Conservation (phyloP, 495 filamentous ascomycete species). For the Articulospora tetracladia region DNA sequence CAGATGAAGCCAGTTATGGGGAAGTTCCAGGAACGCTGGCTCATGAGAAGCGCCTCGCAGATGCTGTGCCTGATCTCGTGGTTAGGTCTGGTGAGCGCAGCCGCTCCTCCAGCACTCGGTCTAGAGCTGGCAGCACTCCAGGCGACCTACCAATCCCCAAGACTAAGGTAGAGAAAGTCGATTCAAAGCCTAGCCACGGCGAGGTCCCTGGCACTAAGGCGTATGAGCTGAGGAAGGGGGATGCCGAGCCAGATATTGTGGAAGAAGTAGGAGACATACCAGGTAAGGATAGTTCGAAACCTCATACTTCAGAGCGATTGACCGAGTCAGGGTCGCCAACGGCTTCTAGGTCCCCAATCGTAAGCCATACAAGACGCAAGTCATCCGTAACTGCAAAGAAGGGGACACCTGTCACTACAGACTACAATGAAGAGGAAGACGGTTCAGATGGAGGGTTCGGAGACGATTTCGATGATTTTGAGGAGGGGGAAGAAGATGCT, state of each 20-base stretch:
- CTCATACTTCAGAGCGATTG: constrained; percentile 41
- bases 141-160: constrained; percentile 26
- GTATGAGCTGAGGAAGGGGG: constrained; percentile 67
- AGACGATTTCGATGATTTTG: constrained; percentile 97
- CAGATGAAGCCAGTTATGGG: constrained; percentile 38
- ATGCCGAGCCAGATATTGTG: constrained; percentile 78
- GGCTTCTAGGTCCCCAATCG: constrained; percentile 33
- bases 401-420: constrained; percentile 9
- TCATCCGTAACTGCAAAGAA: constrained; percentile 21
- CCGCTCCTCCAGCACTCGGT: constrained; percentile 17
- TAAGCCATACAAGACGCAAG: constrained; percentile 24
- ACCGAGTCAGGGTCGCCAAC: constrained; percentile 54
- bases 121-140: constrained; percentile 23
- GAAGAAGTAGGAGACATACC: constrained; percentile 34
- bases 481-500: constrained; percentile 68
- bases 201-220: constrained; percentile 84
- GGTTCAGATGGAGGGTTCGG: constrained; percentile 57
- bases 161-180: constrained; percentile 26
- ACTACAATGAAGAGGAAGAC: constrained; percentile 34
- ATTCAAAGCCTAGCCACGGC: constrained; percentile 58
- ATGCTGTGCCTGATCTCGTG: constrained; percentile 26
- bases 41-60: constrained; percentile 19
- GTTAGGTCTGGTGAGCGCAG: constrained; percentile 19
- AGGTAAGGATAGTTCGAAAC: constrained; percentile 17
- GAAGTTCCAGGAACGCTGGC: constrained; percentile 22